Base-by-base conservation (phyloP, 257 asterid genomes). In the Lavandula angustifolia region DNA sequence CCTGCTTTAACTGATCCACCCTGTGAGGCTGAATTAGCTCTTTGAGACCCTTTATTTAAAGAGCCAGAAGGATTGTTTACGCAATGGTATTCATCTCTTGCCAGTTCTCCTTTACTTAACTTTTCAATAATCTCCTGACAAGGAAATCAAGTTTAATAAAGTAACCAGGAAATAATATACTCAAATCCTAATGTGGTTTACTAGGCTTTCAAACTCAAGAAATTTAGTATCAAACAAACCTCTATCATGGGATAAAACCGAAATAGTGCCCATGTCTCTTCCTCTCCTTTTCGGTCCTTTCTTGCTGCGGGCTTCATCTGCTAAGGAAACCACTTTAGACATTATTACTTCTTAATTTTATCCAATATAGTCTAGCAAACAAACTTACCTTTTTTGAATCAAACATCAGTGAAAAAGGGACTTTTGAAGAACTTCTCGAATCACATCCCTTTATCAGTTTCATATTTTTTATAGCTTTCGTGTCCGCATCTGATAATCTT, bases 391-490 rank as follows among this genome's bases (percentile, higher is more conserved):
- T 90, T 40, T 73, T 80, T 22, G 92, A 67, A 72, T 87, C 94
- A 74, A 87, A 87, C 79, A 87, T 87, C 60, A 87, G 79, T 0
- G 96, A 80, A 79, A 85, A 87, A 62, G 81, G 63, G 69, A 84
- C 94, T 35, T 63, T 63, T 51, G 90, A 72, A 63, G 75, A 56
- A 75, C 83, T 84, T 76, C 75, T 82, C 35, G 67, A 54, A 40
- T 63, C 85, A 53, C 84, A 66, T 69, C 82, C 96, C 80, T 73
- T 88, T 14, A 90, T 75, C 82, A 87, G 22, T 69, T 72, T 90
- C 97, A 90, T 85, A 67, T 90, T 90, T 79, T 79, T 73, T 60
- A 90, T 91, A 37, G 92, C 89, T 79, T 85, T 90, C 92, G 84
- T 84, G 77, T 90, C 96, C 32, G 78, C 81, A 1, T 69, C 51